Evolutionary conservation across 441 rosid species (phyloP).

Genomic region (Adansonia gregorii): DNA sequence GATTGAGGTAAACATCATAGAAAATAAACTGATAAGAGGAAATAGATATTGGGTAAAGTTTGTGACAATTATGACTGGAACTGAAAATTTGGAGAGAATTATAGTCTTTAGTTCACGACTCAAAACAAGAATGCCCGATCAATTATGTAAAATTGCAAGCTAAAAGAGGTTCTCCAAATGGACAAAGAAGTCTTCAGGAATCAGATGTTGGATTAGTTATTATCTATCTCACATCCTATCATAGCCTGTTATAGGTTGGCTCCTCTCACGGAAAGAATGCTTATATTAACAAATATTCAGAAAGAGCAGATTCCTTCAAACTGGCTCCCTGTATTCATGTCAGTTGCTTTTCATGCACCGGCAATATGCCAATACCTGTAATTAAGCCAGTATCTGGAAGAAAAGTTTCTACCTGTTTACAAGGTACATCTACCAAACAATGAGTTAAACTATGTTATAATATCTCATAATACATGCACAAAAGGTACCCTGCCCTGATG

Average conservation of each 20-base stretch:
- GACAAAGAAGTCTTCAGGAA: constrained; percentile 13
- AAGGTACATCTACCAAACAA: not conserved
- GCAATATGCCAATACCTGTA: not conserved
- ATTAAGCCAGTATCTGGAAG: not conserved
- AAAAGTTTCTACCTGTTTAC: not conserved
- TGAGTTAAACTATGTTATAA: not conserved
- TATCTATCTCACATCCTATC: not conserved
- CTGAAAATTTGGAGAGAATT: not conserved
- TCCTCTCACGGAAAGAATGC: not conserved
- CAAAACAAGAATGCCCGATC: not conserved
- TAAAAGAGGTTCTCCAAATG: not conserved
- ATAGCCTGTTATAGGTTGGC: not conserved
- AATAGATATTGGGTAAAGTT: not conserved
- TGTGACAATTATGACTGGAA: not conserved
- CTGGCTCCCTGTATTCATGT: not conserved
- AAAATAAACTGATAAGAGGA: not conserved
- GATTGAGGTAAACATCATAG: not conserved
- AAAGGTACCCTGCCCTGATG: not conserved
- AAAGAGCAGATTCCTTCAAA: constrained; percentile 20
- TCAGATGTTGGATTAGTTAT: not conserved
- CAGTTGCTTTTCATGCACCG: constrained; percentile 9
- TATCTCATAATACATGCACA: constrained; percentile 6
- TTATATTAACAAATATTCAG: not conserved
- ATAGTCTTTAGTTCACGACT: not conserved
- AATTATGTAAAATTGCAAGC: constrained; percentile 6